Evolutionary conservation across 257 asterid species (phyloP), one percentile per base, ranked within the genome.

Genomic region (Linderniella brevidens): DNA sequence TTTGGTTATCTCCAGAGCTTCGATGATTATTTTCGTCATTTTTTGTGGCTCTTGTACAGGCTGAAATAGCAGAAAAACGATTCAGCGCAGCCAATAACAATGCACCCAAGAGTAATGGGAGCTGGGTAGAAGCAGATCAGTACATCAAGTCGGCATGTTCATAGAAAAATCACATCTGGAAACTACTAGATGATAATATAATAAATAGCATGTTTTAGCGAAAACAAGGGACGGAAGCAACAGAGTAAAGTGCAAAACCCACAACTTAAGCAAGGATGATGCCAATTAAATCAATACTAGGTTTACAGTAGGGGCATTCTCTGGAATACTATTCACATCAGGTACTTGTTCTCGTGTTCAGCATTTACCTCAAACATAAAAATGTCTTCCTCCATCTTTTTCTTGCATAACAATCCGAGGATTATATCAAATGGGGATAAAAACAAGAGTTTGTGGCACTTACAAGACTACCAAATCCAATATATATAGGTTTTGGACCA

Each of bases 391-490:
- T 25, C 32, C 32, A 25, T 25, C 32, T 25, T 25, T 25, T 25
- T 25, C 32, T 25, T 25, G 32, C 32, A 25, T 25, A 25, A 25
- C 32, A 25, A 6, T 25, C n/a, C n/a, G 32, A 25, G 32, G 32
- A 25, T 25, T 25, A 25, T 2, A 25, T 25, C 32, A 25, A 25
- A 25, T 3, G 32, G 8, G n/a, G 19, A 16, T 15, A 16, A 40
- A 40, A 48, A 46, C 17, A 9, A 50, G 8, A 17, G 2, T 15
- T 20, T 40, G 19, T 35, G 41, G 1, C 46, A 75, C 97, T 77
- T 75, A 87, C 97, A 42, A 87, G 93, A 63, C 97, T 87, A 55
- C 97, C 97, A 54, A 87, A 87, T 20, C 97, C 97, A 52, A 87
- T 69, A 61, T 87, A 87, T 47, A 87, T 72, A 58, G 97, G 97